These are phyloP conservation scores for Phymatotrichopsis omnivora DNA, from an alignment of 2,329 filamentous ascomycete species.

Conservation along the genomic window DNA sequence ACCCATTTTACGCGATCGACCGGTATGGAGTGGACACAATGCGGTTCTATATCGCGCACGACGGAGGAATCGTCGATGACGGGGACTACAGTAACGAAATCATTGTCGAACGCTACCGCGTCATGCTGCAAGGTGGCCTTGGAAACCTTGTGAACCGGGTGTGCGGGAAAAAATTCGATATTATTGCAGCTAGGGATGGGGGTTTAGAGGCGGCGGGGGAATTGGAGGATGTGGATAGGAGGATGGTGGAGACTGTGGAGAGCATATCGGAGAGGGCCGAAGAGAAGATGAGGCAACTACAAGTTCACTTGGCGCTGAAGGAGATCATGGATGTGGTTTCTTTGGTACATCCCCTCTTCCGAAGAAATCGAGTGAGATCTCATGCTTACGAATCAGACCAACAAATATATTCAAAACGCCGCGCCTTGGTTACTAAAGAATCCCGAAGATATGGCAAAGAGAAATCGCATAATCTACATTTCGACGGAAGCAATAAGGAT, in stretches of 20 bases:
- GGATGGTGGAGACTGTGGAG: constrained; percentile 36
- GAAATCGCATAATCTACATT: constrained; percentile 50
- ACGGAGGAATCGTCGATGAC: constrained; percentile 67
- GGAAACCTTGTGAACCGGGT: constrained; percentile 72
- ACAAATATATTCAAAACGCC: constrained; percentile 53
- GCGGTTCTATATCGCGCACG: constrained; percentile 77
- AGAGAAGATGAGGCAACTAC: constrained; percentile 51
- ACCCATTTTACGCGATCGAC: constrained; percentile 83
- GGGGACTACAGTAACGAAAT: constrained; percentile 72
- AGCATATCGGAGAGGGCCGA: constrained; percentile 39
- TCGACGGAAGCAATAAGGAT: constrained; percentile 68
- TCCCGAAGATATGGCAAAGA: not conserved
- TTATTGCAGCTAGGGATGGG: constrained; percentile 35
- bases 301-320: constrained; percentile 56
- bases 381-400: constrained; percentile 42
- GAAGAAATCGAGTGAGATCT: constrained; percentile 19
- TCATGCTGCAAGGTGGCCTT: constrained; percentile 62
- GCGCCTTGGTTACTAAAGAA: constrained; percentile 53
- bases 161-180: constrained; percentile 23
- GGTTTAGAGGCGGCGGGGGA: constrained; percentile 5
- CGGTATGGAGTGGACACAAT: constrained; percentile 79
- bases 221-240: constrained; percentile 2
- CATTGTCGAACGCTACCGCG: constrained; percentile 68
- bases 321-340: constrained; percentile 53
- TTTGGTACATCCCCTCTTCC: constrained; percentile 40